Evolutionary conservation across 148 eudicot species (phyloP), one percentile per base, ranked within the genome.

Genomic region (Cornus florida): DNA sequence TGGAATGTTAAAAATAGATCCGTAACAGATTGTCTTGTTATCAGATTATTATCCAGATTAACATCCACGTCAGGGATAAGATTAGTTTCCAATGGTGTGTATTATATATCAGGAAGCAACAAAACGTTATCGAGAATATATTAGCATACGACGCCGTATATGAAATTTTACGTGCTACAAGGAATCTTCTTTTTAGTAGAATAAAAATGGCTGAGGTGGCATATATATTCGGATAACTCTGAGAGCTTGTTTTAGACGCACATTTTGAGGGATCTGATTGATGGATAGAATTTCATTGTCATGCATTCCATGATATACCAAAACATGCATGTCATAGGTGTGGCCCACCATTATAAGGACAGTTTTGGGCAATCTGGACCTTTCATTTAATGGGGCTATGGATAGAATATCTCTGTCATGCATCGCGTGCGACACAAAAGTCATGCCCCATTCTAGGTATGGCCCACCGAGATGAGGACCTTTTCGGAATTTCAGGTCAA

Each of bases 201-300:
- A 43, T 43, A 43, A 43, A 43, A 43, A 43, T 31, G 8, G 69
- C 33, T 64, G 77, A 75, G 35, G 19, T 64, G 77, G 46, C 70
- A 8, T 39, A 8, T 39, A 8, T 39, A 23, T 35, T 75, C 69
- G 56, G 70, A 64, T 75, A 64, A 75, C 12, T 24, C 78, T 48
- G n/a, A 3, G 23, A 9, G 78, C 59, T 57, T 75, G 46, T 24
- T 75, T 65, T 39, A 16, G 8, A 62, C 70, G 78, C 71, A 23
- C 60, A 50, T 67, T 48, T 67, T 67, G 14, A 5, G 57, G 13
- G 13, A 2, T 50, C 3, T 53, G 2, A 53, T 53, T 53, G 59
- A 7, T 53, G 17, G 59, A 53, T 53, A 53, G 59, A 53, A 53
- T 53, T 11, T 53, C 59, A 53, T 53, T 53, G 59, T 53, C 59